Base-by-base conservation (phyloP, 2,329 filamentous ascomycete genomes). In the Myriosclerotinia scirpicola region DNA sequence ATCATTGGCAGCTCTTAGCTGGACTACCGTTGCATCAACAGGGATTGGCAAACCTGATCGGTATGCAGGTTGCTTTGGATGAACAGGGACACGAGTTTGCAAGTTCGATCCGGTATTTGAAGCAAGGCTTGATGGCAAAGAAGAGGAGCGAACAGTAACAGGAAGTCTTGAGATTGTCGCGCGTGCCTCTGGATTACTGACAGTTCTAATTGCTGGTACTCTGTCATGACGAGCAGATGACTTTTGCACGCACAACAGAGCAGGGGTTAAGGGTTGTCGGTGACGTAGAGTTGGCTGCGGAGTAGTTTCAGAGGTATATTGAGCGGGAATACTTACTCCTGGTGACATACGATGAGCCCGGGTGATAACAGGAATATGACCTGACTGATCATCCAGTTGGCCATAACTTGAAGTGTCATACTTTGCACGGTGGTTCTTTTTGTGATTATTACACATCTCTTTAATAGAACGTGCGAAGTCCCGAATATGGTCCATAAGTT, bases 91-190 rank as follows among this genome's bases (percentile, higher is more conserved):
- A 36, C 20, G 42, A 48, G 26, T 4, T 22, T 50, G 42, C 9
- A 12, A 2, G 5, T 14, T n/a, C 7, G 42, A 15, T 1, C 5
- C 17, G 6, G 0, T 3, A 22, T 17, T 0, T 6, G 1, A n/a
- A 22, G 30, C 2, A 22, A n/a, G 14, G 36, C 20, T 50, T 5
- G 3, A n/a, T 38, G 26, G 44, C 9, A 50, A 50, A 0, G 44
- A 61, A 26, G 44, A 7, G 2, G n/a, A 38, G 5, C 34, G 15
- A 14, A 20, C 5, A 15, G 30, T 8, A 12, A 3, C 0, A 20
- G 58, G 44, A 50, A 52, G 0, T 14, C 44, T 61, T 6, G 58
- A 61, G 14, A 22, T 12, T 1, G 8, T 17, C 20, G 30, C 14
- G 5, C 30, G 58, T 38, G 44, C 14, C 34, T 50, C 42, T 1